Evolutionary conservation across 1,284 basidiomycete genomes (phyloP), one percentile per base, ranked within the genome.

Genomic region (Schizophyllum commune): DNA sequence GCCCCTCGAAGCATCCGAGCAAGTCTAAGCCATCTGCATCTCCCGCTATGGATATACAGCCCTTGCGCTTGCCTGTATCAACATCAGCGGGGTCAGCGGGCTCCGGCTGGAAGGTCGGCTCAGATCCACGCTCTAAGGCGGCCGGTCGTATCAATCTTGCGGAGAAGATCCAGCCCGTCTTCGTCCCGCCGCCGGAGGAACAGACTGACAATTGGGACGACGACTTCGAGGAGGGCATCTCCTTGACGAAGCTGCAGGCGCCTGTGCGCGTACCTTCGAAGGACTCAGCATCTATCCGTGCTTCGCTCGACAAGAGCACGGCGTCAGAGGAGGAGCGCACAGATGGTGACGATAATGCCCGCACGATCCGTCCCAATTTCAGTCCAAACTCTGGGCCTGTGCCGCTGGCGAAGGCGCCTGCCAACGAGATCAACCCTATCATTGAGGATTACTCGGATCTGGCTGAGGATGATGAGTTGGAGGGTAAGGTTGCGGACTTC

Each of bases 181-280:
- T 84, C 61, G 79, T 79, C 19, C 73, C 89, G 32, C 79, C 83
- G 51, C 88, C 87, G 5, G 91, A 91, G 72, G 91, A 90, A 65
- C 88, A 93, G 69, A 93, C 86, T 9, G 93, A 96, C 71, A 96
- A 95, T 65, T 98, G 96, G 95, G 96, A 99, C 70, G 92, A 94
- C 67, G 96, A 99, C 71, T 99, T 98, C 69, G 94, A 95, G 68
- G 93, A 93, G 64, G 94, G 90, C 2, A 94, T 96, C 32, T 92
- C 93, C 1, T 84, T 91, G 60, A 86, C 88, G 8, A 95, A 94
- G 72, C 71, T 94, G 54, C 91, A 92, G 76, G 88, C 11, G 2
- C 53, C 27, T 13, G 53, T 21, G 5, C 19, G 27, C 20, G 11
- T 11, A 3, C 90, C 84, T 69, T 15, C 15, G 3, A 11, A 21